Evolutionary conservation across 2,329 filamentous ascomycete genomes (phyloP).

Genomic region (Monosporascus sp.): DNA sequence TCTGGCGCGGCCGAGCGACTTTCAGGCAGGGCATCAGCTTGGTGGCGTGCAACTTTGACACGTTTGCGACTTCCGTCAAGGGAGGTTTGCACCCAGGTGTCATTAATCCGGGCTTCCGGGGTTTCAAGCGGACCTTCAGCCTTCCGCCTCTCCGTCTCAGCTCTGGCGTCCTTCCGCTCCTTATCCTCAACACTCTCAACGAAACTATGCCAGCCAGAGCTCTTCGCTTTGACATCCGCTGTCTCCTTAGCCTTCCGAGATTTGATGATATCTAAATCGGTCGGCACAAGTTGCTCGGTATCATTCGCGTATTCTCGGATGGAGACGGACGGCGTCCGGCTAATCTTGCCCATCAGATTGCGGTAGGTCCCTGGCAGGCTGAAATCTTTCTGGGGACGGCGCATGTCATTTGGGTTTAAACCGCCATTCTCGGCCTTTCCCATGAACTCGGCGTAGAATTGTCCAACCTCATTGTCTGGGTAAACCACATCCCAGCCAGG

Average conservation of each 20-base stretch:
- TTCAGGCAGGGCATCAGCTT: slow-evolving; percentile 3
- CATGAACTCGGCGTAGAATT: slow-evolving; percentile 87
- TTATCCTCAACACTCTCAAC: slow-evolving; percentile 17
- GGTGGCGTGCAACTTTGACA: slow-evolving; percentile 28
- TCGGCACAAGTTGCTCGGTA: slow-evolving; percentile 81
- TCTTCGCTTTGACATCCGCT: slow-evolving; percentile 16
- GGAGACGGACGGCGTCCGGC: slow-evolving; percentile 58
- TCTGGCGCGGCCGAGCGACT: background rate
- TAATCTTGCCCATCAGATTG: slow-evolving; percentile 70
- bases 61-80: slow-evolving; percentile 35
- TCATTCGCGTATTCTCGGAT: slow-evolving; percentile 65
- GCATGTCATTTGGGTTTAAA: slow-evolving; percentile 82
- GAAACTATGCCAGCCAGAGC: slow-evolving; percentile 19
- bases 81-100: slow-evolving; percentile 35
- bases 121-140: slow-evolving; percentile 12
- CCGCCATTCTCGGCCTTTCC: slow-evolving; percentile 66
- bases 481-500: slow-evolving; percentile 89
- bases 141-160: slow-evolving; percentile 22
- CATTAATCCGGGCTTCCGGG: slow-evolving; percentile 25
- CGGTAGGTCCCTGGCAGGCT: slow-evolving; percentile 86
- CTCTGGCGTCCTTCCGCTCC: slow-evolving; percentile 17
- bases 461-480: slow-evolving; percentile 75
- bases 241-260: slow-evolving; percentile 29
- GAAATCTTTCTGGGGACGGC: slow-evolving; percentile 77
- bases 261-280: slow-evolving; percentile 69